Percentiles rank a stretch among this genome's conserved stretches.
Evolutionary conservation across 352 stramenopile species (phyloP).

Genomic region (Peronospora tabacina): DNA sequence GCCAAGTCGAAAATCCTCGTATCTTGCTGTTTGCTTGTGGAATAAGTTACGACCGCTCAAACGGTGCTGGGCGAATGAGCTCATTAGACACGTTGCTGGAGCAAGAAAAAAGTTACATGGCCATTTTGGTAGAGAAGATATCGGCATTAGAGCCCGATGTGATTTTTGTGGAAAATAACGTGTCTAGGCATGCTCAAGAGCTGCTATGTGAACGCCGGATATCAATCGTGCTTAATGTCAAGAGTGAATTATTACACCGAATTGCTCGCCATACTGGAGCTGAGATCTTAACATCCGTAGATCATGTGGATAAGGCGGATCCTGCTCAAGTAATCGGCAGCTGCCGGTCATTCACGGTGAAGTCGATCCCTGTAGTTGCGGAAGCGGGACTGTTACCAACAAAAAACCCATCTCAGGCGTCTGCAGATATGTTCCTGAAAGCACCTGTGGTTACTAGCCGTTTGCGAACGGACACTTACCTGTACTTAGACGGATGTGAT

Average conservation of each 20-base stretch:
- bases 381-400: constrained; percentile 27
- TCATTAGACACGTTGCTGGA: constrained; percentile 94
- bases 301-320: constrained; percentile 80
- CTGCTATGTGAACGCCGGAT: constrained; percentile 87
- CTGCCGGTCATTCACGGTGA: constrained; percentile 62
- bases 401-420: constrained; percentile 27
- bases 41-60: constrained; percentile 94
- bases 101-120: constrained; percentile 95
- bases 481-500: constrained; percentile 93
- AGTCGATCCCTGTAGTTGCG: constrained; percentile 43
- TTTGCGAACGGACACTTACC: constrained; percentile 76
- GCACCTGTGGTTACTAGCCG: constrained; percentile 21
- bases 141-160: constrained; percentile 91
- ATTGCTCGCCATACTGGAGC: constrained; percentile 92
- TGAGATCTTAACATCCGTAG: constrained; percentile 87
- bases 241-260: constrained; percentile 84
- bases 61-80: constrained; percentile 78
- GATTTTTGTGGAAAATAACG: constrained; percentile 88
- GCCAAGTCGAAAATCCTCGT: constrained; percentile 89
- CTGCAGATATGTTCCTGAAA: constrained; percentile 28
- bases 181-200: constrained; percentile 90
- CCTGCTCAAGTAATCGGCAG: constrained; percentile 46
- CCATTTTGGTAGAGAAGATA: constrained; percentile 96
- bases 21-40: constrained; percentile 94
- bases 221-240: constrained; percentile 92